Evolutionary conservation across 2,329 filamentous ascomycete genomes (phyloP).

Genomic region (Exophiala spinifera): DNA sequence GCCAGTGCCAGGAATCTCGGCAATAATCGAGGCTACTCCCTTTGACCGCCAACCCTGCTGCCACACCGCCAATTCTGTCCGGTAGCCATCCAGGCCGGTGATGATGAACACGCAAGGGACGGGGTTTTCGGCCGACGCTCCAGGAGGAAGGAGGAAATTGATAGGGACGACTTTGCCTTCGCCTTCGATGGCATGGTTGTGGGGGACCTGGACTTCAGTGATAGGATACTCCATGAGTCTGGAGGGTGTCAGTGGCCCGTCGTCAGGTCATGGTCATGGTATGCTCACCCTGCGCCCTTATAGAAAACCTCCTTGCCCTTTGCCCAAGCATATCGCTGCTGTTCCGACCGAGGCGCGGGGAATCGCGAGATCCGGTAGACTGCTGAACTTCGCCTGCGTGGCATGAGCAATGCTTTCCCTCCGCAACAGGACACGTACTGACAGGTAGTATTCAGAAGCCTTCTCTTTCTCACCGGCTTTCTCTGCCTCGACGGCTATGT

Average conservation of each 20-base stretch:
- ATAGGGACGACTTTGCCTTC: constrained; percentile 60
- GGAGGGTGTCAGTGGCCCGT: constrained; percentile 9
- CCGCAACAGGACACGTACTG: not conserved
- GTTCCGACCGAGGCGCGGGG: constrained; percentile 41
- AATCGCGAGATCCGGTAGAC: constrained; percentile 73
- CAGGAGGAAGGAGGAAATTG: constrained; percentile 61
- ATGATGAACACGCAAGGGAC: constrained; percentile 55
- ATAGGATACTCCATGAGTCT: constrained; percentile 48
- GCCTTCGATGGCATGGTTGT: constrained; percentile 47
- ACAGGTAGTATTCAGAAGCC: constrained; percentile 49
- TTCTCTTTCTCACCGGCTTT: constrained; percentile 48
- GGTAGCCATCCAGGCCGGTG: constrained; percentile 58
- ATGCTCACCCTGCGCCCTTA: constrained; percentile 28
- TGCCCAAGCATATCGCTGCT: constrained; percentile 29
- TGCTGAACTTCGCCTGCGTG: constrained; percentile 67
- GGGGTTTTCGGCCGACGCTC: constrained; percentile 41
- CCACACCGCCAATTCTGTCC: constrained; percentile 46
- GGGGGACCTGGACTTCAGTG: constrained; percentile 60
- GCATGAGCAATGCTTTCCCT: constrained; percentile 22
- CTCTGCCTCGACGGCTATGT: constrained; percentile 52
- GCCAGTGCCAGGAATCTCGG: constrained; percentile 65
- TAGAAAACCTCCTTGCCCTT: constrained; percentile 29
- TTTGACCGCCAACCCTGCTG: constrained; percentile 33
- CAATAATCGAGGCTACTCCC: constrained; percentile 55
- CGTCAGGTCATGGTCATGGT: not conserved